Evolutionary conservation across 176 grass and related monocot genomes (phyloP).

Genomic region (Otatea glauca): DNA sequence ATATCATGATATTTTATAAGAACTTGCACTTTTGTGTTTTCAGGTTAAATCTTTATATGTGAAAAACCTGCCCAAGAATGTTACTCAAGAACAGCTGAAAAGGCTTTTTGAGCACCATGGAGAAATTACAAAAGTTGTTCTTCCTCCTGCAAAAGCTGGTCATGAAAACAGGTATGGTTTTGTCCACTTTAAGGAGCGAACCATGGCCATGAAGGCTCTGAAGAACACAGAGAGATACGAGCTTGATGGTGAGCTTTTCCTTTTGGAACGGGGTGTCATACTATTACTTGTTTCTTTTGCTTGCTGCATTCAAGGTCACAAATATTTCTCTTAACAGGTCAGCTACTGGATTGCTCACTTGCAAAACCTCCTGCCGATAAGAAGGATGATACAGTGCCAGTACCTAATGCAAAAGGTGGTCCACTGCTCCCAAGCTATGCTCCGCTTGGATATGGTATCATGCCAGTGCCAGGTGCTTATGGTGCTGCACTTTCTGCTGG

Average conservation of each 20-base stretch:
- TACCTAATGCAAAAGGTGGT: conserved; percentile 50
- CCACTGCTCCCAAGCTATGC: conserved; percentile 59
- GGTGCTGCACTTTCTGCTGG: conserved; percentile 42
- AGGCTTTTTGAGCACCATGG: conserved; percentile 78
- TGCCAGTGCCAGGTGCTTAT: conserved; percentile 50
- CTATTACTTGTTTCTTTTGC: conserved; percentile 8
- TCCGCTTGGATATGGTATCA: conserved; percentile 61
- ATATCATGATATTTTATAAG: conserved; percentile 14
- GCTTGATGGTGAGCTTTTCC: conserved; percentile 60
- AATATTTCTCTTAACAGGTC: conserved; percentile 55
- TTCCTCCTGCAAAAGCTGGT: conserved; percentile 81
- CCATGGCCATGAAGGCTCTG: conserved; percentile 81
- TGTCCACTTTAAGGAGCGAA: conserved; percentile 84
- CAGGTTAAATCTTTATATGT: conserved; percentile 94
- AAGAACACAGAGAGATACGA: conserved; percentile 79
- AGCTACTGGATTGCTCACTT: conserved; percentile 85
- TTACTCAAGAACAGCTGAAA: conserved; percentile 69
- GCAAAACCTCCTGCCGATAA: conserved; percentile 86
- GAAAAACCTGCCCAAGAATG: conserved; percentile 85
- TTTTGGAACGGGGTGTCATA: conserved; percentile 7
- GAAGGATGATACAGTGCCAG: conserved; percentile 57
- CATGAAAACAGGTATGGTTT: conserved; percentile 93
- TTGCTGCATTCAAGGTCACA: conserved; percentile 18
- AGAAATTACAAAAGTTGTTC: conserved; percentile 77
- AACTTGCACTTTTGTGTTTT: conserved; percentile 29